Conservation (phyloP, 192 early-diverging fungal genomes). For the Entomortierella beljakovae region DNA sequence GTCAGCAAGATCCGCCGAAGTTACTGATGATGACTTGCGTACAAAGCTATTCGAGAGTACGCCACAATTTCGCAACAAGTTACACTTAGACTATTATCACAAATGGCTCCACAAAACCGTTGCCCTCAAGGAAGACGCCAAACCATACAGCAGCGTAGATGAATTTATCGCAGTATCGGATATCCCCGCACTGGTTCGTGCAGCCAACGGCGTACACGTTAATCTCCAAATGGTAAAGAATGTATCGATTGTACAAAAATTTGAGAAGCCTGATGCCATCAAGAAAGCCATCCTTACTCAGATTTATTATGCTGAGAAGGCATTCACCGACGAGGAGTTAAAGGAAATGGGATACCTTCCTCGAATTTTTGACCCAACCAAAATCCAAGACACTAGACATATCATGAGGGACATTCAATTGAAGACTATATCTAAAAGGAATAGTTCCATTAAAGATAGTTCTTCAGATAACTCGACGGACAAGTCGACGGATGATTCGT, state of each 20-base stretch:
- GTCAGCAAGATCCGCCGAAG: not conserved
- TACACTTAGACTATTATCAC: slow-evolving; percentile 29
- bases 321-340: slow-evolving; percentile 20
- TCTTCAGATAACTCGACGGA: no score
- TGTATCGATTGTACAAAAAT: not conserved
- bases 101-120: slow-evolving; percentile 24
- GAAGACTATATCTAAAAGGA: no score
- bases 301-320: slow-evolving; percentile 19
- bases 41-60: not conserved
- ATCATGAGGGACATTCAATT: slow-evolving; percentile 5
- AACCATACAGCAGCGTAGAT: slow-evolving; percentile 10
- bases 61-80: slow-evolving; percentile 8
- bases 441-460: no score
- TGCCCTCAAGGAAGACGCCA: slow-evolving; percentile 10
- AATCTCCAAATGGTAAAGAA: slow-evolving; percentile 2
- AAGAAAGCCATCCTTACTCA: slow-evolving; percentile 28
- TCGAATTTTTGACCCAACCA: slow-evolving; percentile 15
- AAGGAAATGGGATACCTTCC: slow-evolving; percentile 26
- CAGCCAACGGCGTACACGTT: slow-evolving; percentile 12
- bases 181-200: slow-evolving; percentile 11
- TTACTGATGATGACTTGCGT: slow-evolving; percentile 3
- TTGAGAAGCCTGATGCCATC: slow-evolving; percentile 7
- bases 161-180: slow-evolving; percentile 18
- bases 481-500: no score
- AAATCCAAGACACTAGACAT: not conserved